phyloP scores from a whole-genome alignment of 2,329 filamentous ascomycete genomes.

The Epichloe brachyelytri region DNA sequence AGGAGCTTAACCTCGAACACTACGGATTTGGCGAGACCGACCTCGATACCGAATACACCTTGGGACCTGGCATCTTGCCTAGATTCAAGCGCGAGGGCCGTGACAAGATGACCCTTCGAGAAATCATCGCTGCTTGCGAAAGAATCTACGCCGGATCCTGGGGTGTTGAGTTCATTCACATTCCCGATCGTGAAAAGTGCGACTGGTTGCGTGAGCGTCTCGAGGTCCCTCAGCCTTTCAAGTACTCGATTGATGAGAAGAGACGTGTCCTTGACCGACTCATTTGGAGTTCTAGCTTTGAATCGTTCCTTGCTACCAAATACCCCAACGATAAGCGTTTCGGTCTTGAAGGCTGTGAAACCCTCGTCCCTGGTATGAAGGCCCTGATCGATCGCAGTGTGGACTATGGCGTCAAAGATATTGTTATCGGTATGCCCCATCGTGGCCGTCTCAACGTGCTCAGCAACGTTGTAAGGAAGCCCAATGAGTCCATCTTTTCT shows the following conservation, averaged over 20 bases:
- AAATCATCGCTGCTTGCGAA: constrained; percentile 89
- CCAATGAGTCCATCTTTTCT: constrained; percentile 98
- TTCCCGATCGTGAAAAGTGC: constrained; percentile 92
- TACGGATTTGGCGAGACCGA: constrained; percentile 95
- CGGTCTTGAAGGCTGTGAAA: constrained; percentile 93
- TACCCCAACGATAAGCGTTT: constrained; percentile 99
- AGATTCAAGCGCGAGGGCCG: constrained; percentile 80
- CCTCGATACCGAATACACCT: constrained; percentile 77
- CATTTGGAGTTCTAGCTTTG: constrained; percentile 98
- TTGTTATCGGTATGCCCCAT: constrained; percentile 98
- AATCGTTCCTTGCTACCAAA: constrained; percentile 88
- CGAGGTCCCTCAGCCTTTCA: constrained; percentile 88
- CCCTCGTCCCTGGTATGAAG: constrained; percentile 97
- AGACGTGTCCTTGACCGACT: constrained; percentile 91
- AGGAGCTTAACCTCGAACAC: constrained; percentile 84
- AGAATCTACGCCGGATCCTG: constrained; percentile 96
- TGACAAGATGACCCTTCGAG: constrained; percentile 91
- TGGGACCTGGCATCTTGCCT: constrained; percentile 90
- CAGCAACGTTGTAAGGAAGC: constrained; percentile 96
- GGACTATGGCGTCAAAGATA: constrained; percentile 97
- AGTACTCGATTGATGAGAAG: constrained; percentile 97
- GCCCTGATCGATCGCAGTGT: constrained; percentile 96
- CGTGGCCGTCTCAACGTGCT: constrained; percentile 96
- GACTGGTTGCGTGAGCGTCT: constrained; percentile 95
- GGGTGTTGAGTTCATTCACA: constrained; percentile 97